These are phyloP conservation scores for Hymenoscyphus repandus DNA, from an alignment of 2,329 filamentous ascomycete species.

Conservation along the genomic window DNA sequence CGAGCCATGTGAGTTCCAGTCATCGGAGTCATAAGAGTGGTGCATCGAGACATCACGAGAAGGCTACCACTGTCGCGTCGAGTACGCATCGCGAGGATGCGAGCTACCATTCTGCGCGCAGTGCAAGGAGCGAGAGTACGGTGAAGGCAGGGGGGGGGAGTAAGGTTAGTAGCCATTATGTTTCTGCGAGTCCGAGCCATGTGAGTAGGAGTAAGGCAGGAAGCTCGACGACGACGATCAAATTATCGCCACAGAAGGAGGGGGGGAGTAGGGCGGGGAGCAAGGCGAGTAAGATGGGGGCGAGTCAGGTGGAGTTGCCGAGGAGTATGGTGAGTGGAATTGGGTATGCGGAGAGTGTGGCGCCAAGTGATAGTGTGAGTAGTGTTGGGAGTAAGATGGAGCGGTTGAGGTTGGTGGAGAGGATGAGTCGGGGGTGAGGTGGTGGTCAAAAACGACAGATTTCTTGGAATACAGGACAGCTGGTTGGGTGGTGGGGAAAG, in stretches of 20 bases:
- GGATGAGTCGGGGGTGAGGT: slow-evolving; percentile 12
- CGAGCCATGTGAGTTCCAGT: neutral
- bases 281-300: neutral
- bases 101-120: slow-evolving; percentile 1
- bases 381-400: slow-evolving; percentile 44
- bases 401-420: slow-evolving; percentile 20
- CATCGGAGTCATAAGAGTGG: neutral
- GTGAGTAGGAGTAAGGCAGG: neutral
- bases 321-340: slow-evolving; percentile 14
- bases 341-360: slow-evolving; percentile 48
- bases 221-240: neutral
- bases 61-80: neutral
- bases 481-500: no score
- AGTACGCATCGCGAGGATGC: neutral
- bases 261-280: neutral
- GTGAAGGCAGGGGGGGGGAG: neutral
- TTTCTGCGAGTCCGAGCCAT: slow-evolving; percentile 1
- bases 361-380: slow-evolving; percentile 58
- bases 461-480: no score
- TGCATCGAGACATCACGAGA: neutral
- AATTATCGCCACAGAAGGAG: no score
- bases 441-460: no score
- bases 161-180: neutral
- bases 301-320: slow-evolving; percentile 22
- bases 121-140: no score